Evolutionary conservation across 345 rosid species (phyloP), one percentile per base, ranked within the genome.

Genomic region (Salix udensis): DNA sequence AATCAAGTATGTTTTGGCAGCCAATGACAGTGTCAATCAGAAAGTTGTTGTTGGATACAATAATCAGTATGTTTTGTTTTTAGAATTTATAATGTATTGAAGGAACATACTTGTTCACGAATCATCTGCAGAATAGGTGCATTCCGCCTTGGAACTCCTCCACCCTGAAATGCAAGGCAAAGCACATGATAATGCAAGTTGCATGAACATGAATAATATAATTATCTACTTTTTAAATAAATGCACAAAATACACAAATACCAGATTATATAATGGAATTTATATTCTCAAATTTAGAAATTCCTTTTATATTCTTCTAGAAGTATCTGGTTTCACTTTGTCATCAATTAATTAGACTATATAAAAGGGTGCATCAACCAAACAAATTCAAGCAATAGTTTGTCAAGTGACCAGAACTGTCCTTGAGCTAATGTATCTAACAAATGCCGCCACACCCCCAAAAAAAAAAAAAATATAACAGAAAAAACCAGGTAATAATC

Each of bases 91-190:
- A 36, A 19, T 26, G 42, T 58, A 69, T 10, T 26, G 46, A 67
- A 48, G 55, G 73, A 77, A 26, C 77, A 58, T 87, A 95, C 98
- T 87, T 95, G 94, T 76, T 95, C 98, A 46, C 88, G 92, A 34
- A 95, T 89, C 89, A 82, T 84, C 76, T 88, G 91, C 67, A 93
- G 87, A 67, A 73, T 82, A 79, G 97, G 98, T 65, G 97, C 97
- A 81, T 83, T 95, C 77, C 97, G 89, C 76, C 97, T 77, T n/a
- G 97, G 89, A 84, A 95, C 89, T 81, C 98, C 98, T 75, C 93
- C 92, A 19, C 93, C 98, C 97, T 95, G 82, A 68, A 73, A 74
- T 60, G 68, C 75, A 65, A 75, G 40, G 65, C 67, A 70, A 34
- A 72, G 61, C 53, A 79, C 31, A 39, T 30, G 8, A 71, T 15